A percentile compares a stretch with the other conserved stretches of the same genome.
These are phyloP conservation scores for Trichoderma polysporum DNA, from an alignment of 2,329 filamentous ascomycete genomes.

Conservation along the genomic window DNA sequence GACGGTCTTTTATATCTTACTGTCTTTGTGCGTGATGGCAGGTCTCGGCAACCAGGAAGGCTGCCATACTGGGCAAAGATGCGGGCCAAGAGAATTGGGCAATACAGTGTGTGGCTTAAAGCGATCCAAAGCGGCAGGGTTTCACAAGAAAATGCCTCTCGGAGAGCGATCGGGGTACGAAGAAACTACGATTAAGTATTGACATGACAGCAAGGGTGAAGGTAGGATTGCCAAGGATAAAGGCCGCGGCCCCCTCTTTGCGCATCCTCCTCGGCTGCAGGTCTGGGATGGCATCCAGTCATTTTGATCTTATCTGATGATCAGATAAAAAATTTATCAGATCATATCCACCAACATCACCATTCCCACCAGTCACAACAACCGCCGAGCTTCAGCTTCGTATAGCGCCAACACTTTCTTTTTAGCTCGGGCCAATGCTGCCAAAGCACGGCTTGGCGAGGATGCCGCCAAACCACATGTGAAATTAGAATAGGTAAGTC, in stretches of 20 bases:
- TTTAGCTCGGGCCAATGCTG: neutral
- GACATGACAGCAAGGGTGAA: neutral
- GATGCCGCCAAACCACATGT: conserved; percentile 1
- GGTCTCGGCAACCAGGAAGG: neutral
- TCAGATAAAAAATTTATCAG: conserved; percentile 27
- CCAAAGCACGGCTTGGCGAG: conserved; percentile 7
- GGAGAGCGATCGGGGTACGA: conserved; percentile 1
- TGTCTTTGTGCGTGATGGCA: neutral
- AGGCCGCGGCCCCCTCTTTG: neutral
- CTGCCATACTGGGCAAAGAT: neutral
- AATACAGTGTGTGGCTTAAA: neutral
- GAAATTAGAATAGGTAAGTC: neutral
- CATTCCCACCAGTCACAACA: neutral
- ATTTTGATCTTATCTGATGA: conserved; percentile 27
- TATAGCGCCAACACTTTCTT: neutral
- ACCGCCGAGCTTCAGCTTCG: neutral
- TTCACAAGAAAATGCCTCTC: neutral
- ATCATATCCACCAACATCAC: conserved; percentile 17
- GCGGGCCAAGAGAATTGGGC: neutral
- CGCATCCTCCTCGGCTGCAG: conserved; percentile 1
- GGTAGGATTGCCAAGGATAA: neutral
- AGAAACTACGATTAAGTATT: neutral
- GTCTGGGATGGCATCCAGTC: conserved; percentile 10
- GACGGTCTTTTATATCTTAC: neutral
- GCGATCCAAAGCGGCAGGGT: neutral